Base-by-base conservation (phyloP, 192 early-diverging fungal genomes). In the Tieghemiomyces parasiticus region DNA sequence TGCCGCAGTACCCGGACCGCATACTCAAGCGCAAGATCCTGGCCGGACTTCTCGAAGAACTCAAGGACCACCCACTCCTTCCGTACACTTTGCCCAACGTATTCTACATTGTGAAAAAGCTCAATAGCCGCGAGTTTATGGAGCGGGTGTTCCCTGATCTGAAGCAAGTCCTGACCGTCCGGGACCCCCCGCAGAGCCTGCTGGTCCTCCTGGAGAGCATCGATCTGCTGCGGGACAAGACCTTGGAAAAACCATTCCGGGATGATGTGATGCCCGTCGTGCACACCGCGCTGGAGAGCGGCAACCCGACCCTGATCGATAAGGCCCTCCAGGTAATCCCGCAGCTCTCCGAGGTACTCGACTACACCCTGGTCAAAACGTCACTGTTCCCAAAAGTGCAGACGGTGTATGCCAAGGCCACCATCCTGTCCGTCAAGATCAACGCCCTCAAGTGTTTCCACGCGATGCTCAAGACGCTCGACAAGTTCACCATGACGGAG, bases 21-120 rank as follows among this genome's bases (percentile, higher is more conserved):
- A 78, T 88, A 10, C 60, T 82, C 25, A 63, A 74, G n/a, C 71
- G 85, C 61, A 90, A 83, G 71, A 81, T 93, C 45, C 65, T 91
- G 16, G 81, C 86, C 0, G 74, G 71, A 28, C 67, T 93, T 20
- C 63, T 91, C 45, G 78, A 79, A 52, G 78, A 87, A 64, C 60
- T 89, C 13, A 88, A 86, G 61, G 89, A 93, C 65, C 81, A 78
- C 53, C 67, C 63, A n/a, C 53, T 89, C 50, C 63, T 86, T 38
- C 86, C 85, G 9, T 82, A 77, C 59, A 79, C 83, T 20, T 68
- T 93, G 47, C 86, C 89, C 10, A 86, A 82, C 48, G 78, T 90
- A n/a, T 83, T 93, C 51, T 63, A 64, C 58, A 84, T 91, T 19
- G 71, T 74, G 24, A 79, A 84, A 49, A 68, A 80, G 44, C 66